Conservation (phyloP, 495 filamentous ascomycete species). For the Choiromyces venosus region DNA sequence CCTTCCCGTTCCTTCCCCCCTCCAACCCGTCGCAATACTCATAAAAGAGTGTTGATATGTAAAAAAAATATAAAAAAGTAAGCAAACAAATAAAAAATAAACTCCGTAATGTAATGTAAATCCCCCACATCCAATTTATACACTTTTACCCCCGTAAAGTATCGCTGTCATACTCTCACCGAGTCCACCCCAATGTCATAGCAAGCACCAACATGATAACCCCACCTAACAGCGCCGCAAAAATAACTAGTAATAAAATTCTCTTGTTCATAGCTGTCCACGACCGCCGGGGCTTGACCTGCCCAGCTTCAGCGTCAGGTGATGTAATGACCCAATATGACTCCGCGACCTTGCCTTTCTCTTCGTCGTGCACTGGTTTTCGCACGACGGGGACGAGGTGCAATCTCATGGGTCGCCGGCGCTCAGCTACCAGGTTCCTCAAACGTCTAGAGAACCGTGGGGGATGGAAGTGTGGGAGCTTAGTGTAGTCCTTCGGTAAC, state of each 20-base stretch:
- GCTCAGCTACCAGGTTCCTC: constrained; percentile 26
- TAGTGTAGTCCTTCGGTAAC: constrained; percentile 23
- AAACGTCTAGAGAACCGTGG: constrained; percentile 29
- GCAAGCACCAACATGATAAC: not conserved
- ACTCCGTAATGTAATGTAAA: not conserved
- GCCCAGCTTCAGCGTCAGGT: constrained; percentile 15
- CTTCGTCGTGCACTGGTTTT: constrained; percentile 14
- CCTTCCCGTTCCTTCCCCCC: not conserved
- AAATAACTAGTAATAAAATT: not conserved
- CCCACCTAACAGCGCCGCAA: not conserved
- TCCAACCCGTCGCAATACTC: not conserved
- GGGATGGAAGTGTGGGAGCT: constrained; percentile 33
- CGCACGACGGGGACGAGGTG: constrained; percentile 12
- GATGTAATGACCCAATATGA: constrained; percentile 11
- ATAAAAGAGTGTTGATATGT: not conserved
- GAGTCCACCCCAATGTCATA: not conserved
- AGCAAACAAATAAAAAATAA: not conserved
- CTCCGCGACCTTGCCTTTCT: constrained; percentile 2
- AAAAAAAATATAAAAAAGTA: not conserved
- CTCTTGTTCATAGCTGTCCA: not conserved
- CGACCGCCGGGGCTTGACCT: not conserved
- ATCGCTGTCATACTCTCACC: not conserved
- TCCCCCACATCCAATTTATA: not conserved
- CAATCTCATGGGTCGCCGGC: constrained; percentile 27
- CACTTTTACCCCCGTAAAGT: not conserved